These are phyloP conservation scores for Microcos paniculata DNA, from an alignment of 345 rosid genomes.

Conservation along the genomic window DNA sequence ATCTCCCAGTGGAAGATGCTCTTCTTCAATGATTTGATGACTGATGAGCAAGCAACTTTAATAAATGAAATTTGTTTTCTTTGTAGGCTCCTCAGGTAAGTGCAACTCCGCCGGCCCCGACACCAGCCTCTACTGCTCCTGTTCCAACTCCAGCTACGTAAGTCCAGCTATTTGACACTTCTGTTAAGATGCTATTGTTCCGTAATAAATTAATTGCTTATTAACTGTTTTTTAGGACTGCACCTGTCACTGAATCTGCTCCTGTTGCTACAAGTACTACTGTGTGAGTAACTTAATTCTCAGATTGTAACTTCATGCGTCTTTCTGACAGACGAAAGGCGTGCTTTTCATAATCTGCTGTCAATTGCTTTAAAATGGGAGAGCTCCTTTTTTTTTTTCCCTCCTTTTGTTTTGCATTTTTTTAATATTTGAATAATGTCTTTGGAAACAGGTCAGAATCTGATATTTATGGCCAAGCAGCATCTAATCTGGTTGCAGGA, in stretches of 20 bases:
- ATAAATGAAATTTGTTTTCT: not conserved
- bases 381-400: no score
- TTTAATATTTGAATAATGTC: not conserved
- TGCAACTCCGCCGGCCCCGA: slow-evolving; percentile 25
- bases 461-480: slow-evolving; percentile 75
- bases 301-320: slow-evolving; percentile 8
- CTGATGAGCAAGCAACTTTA: not conserved
- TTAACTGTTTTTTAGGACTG: slow-evolving; percentile 11
- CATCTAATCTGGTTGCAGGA: slow-evolving; percentile 88
- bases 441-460: slow-evolving; percentile 47
- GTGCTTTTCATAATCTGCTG: not conserved
- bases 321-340: not conserved
- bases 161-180: not conserved
- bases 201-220: not conserved
- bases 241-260: slow-evolving; percentile 37
- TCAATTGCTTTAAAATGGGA: no score
- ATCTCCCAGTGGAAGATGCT: not conserved
- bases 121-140: slow-evolving; percentile 33
- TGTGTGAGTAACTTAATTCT: slow-evolving; percentile 23
- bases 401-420: not conserved
- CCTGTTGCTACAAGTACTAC: slow-evolving; percentile 28
- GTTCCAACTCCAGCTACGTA: slow-evolving; percentile 35
- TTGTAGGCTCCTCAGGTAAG: slow-evolving; percentile 52
- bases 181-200: not conserved
- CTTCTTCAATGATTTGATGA: not conserved